Evolutionary conservation across 2,329 filamentous ascomycete genomes (phyloP).

Genomic region (Botryotinia globosa): DNA sequence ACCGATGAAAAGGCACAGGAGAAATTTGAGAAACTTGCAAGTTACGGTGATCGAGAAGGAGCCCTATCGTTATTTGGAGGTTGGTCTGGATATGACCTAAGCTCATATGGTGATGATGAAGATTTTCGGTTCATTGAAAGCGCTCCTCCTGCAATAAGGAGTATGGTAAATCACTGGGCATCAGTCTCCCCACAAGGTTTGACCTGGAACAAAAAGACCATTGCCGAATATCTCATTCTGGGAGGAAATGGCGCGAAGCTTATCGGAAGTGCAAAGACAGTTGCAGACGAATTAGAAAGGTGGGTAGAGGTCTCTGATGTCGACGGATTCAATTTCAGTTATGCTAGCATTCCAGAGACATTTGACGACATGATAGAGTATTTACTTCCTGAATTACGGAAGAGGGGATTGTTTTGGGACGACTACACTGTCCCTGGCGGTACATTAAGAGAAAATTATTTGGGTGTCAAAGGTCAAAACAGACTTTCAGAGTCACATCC

Average conservation of each 20-base stretch:
- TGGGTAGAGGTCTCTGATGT: slow-evolving; percentile 33
- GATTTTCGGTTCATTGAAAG: slow-evolving; percentile 55
- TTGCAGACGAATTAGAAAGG: slow-evolving; percentile 32
- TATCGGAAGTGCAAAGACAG: slow-evolving; percentile 30
- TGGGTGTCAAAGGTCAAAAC: slow-evolving; percentile 48
- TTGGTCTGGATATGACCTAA: slow-evolving; percentile 68
- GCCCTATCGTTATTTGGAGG: slow-evolving; percentile 69
- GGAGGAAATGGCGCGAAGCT: slow-evolving; percentile 32
- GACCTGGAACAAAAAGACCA: slow-evolving; percentile 40
- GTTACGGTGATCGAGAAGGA: slow-evolving; percentile 62
- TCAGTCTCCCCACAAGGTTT: slow-evolving; percentile 38
- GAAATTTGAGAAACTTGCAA: slow-evolving; percentile 60
- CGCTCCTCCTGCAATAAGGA: slow-evolving; percentile 46
- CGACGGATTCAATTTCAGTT: slow-evolving; percentile 34
- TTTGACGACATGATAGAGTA: slow-evolving; percentile 67
- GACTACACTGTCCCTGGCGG: slow-evolving; percentile 54
- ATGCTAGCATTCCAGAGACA: slow-evolving; percentile 54
- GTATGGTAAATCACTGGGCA: slow-evolving; percentile 49
- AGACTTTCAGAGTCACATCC: slow-evolving; percentile 53
- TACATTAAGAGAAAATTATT: slow-evolving; percentile 61
- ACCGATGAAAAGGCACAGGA: slow-evolving; percentile 64
- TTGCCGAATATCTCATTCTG: slow-evolving; percentile 33
- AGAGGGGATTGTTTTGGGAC: slow-evolving; percentile 53
- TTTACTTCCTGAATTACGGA: slow-evolving; percentile 60
- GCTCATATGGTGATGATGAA: slow-evolving; percentile 59